Evolutionary conservation across 1,284 basidiomycete species (phyloP), one percentile per base, ranked within the genome.

Genomic region (Ustilago cynodontis): DNA sequence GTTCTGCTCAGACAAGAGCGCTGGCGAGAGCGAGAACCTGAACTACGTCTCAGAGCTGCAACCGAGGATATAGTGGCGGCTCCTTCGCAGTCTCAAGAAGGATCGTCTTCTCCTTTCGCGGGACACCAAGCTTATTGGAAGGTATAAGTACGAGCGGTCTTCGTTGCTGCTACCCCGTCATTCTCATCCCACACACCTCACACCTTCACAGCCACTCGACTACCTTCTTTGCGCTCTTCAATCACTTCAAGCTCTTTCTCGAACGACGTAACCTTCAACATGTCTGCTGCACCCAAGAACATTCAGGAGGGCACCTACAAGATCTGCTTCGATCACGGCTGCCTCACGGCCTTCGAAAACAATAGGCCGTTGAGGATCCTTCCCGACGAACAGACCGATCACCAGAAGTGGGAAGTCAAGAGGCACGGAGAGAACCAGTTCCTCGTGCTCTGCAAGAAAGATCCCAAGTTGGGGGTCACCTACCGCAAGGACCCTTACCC

Each of bases 271-370:
- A 45, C 49, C 33, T 10, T n/a, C 35, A 50, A 8, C 43, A 63
- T 63, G 54, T 39, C 47, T 51, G 31, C 53, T 13, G 51, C 51
- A 29, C 16, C 41, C n/a, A 56, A 50, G 52, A 35, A 28, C 61
- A 41, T 56, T 33, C 47, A 49, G 47, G 61, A 63, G 49, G 54
- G 61, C 35, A 43, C 53, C 47, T 63, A 63, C 61, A 55, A 13
- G 35, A 51, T 63, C 61, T 24, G 13, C 33, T 51, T 37, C 61
- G 55, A 41, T 33, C 28, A 56, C 1, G 56, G 63, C 47, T 58
- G 41, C 24, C 29, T 65, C 9, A 53, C 55, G 5, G 56, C 26
- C 29, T 7, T 45, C n/a, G 29, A 22, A 3, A 7, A 1, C 20
- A 18, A 52, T 28, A 0, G 24, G 16, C 50, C 63, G 10, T 22